Percentiles rank a stretch among this genome's conserved stretches.
These are phyloP conservation scores for Epichloe amarillans DNA, from an alignment of 2,329 filamentous ascomycete species.

Conservation along the genomic window DNA sequence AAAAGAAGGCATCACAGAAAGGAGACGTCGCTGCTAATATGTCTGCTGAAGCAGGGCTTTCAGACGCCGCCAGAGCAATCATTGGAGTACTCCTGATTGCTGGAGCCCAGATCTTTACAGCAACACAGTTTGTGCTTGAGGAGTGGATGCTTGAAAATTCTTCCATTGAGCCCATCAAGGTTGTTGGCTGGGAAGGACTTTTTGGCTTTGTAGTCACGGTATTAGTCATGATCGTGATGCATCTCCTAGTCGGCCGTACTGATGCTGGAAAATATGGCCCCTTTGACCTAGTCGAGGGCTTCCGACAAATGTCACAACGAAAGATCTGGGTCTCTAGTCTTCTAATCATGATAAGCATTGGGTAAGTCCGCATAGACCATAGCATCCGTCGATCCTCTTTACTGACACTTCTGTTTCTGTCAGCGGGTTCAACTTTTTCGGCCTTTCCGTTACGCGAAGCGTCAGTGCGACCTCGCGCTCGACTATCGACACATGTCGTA, in stretches of 20 bases:
- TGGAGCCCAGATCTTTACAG: conserved; percentile 90
- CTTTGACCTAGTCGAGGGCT: conserved; percentile 81
- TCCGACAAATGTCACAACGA: conserved; percentile 60
- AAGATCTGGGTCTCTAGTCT: conserved; percentile 65
- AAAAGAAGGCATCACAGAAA: conserved; percentile 32
- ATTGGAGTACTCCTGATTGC: conserved; percentile 85
- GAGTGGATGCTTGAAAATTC: conserved; percentile 71
- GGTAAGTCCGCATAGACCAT: conserved; percentile 36
- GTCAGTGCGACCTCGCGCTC: conserved; percentile 89
- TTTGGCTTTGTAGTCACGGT: conserved; percentile 79
- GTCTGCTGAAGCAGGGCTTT: conserved; percentile 25
- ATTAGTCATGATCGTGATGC: conserved; percentile 65
- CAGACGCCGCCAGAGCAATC: conserved; percentile 39
- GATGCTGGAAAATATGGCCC: conserved; percentile 63
- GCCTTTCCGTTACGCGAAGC: conserved; percentile 75
- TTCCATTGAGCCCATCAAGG: conserved; percentile 62
- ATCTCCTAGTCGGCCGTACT: conserved; percentile 63
- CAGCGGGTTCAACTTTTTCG: conserved; percentile 98
- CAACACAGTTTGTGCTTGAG: conserved; percentile 89
- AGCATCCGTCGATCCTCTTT: not conserved
- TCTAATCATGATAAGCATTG: conserved; percentile 94
- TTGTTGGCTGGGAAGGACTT: conserved; percentile 91
- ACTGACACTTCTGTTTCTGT: conserved; percentile 10
- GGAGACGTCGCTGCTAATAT: conserved; percentile 18
- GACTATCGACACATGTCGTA: conserved; percentile 94